Percentiles rank a stretch among this genome's conserved stretches.
Conservation (phyloP, 2,329 filamentous ascomycete genomes). For the Calonectria crousiana region DNA sequence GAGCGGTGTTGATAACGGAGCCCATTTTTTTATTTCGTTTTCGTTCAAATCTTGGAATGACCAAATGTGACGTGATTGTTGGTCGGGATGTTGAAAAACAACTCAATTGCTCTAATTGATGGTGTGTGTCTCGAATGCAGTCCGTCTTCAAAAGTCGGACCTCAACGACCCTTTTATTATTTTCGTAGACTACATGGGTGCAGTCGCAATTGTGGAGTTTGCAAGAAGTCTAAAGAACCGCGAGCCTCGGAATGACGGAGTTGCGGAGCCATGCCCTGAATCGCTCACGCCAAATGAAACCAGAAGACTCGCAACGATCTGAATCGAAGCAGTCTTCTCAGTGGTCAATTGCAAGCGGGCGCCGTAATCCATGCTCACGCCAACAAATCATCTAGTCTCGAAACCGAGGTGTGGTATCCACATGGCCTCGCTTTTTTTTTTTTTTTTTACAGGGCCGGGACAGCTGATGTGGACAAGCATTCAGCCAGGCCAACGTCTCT, state of each 20-base stretch:
- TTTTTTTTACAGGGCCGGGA: no score
- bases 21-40: slow-evolving; percentile 7
- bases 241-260: slow-evolving; percentile 4
- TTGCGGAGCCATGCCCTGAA: neutral
- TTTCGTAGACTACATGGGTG: slow-evolving; percentile 4
- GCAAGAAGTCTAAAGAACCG: neutral
- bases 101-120: slow-evolving; percentile 1
- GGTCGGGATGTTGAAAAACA: neutral
- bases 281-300: neutral
- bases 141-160: neutral
- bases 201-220: neutral
- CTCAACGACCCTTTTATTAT: slow-evolving; percentile 5
- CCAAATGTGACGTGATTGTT: neutral
- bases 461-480: neutral
- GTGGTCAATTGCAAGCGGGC: neutral
- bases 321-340: neutral
- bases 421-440: neutral
- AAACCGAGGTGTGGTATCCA: neutral
- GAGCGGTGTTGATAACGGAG: neutral
- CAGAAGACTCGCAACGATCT: neutral
- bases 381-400: neutral
- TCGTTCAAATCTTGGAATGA: neutral
- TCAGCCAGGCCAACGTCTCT: neutral
- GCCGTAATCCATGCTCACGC: neutral
- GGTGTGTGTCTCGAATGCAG: neutral